Conservation (phyloP, 345 rosid species). For the Murraya koenigii region DNA sequence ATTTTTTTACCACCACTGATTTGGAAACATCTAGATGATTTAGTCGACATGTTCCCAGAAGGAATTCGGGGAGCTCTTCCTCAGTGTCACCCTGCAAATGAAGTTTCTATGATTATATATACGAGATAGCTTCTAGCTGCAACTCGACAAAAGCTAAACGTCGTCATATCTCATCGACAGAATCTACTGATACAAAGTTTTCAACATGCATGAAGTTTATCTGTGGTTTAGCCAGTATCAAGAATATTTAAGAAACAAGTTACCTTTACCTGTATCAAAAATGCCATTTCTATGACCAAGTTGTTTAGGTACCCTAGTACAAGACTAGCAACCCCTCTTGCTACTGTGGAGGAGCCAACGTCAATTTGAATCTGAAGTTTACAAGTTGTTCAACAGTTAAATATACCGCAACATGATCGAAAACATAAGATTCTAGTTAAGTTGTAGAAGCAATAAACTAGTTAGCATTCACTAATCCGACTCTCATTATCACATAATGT, state of each 20-base stretch:
- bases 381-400: neutral
- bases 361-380: conserved; percentile 65
- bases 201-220: neutral
- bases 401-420: neutral
- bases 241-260: neutral
- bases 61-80: conserved; percentile 86
- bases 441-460: too few species aligned
- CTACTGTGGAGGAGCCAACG: conserved; percentile 89
- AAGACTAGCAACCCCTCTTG: conserved; percentile 78
- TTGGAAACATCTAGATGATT: conserved; percentile 65
- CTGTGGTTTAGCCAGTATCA: too few species aligned
- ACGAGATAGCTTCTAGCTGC: neutral
- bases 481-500: neutral
- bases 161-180: neutral
- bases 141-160: neutral
- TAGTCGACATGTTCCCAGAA: conserved; percentile 83
- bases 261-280: conserved; percentile 67
- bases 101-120: neutral
- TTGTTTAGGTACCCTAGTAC: conserved; percentile 83
- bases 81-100: conserved; percentile 66
- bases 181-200: neutral
- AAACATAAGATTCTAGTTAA: too few species aligned
- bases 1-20: conserved; percentile 37
- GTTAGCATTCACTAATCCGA: too few species aligned
- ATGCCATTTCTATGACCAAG: conserved; percentile 90